Base-by-base conservation (phyloP, 192 early-diverging fungal genomes). In the Podila verticillata region DNA sequence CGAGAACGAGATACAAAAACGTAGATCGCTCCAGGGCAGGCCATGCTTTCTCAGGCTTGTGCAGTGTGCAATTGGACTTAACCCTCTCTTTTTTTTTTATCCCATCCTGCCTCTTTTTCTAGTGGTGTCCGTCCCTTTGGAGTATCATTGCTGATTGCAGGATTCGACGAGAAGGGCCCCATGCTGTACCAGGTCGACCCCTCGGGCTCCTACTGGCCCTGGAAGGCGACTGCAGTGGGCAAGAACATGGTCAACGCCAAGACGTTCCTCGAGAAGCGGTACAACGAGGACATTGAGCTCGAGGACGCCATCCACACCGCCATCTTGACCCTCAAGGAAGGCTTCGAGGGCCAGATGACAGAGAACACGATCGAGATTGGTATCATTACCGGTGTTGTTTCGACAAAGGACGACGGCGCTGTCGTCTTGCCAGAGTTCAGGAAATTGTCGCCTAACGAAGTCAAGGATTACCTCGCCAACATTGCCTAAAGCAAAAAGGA, bases 171-270 rank as follows among this genome's bases (percentile, higher is more conserved):
- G 39, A 88, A 86, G 65, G 97, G 97, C 15, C 95, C 95, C 26
- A 88, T 91, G 24, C 89, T 99, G 60, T 99, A 99, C 88, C 98
- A 99, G 85, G 96, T 99, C 9, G 98, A 99, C 83, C 98, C 98
- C 3, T 97, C 97, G 61, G 98, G 98, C 48, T 96, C 96, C 32
- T 99, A 96, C 89, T 99, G 92, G 85, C 93, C 96, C 22, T 99
- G 98, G 98, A 99, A 98, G 86, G 98, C 97, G 19, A 96, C 94
- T 30, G 96, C 97, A 1, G 98, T 99, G 60, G 98, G 98, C 60
- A 99, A 99, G 83, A 98, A 99, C 86, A 99, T 99, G 97, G 85
- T 97, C 67, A 99, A 99, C 84, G 96, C 98, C 68, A 99, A 99
- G 90, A 99, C 96, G 4, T 99, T 99, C 86, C 83, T 99, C 70